Percentiles rank a stretch among this genome's conserved stretches.
Conservation (phyloP, 1,284 basidiomycete genomes). For the Cutaneotrichosporon cavernicola region DNA sequence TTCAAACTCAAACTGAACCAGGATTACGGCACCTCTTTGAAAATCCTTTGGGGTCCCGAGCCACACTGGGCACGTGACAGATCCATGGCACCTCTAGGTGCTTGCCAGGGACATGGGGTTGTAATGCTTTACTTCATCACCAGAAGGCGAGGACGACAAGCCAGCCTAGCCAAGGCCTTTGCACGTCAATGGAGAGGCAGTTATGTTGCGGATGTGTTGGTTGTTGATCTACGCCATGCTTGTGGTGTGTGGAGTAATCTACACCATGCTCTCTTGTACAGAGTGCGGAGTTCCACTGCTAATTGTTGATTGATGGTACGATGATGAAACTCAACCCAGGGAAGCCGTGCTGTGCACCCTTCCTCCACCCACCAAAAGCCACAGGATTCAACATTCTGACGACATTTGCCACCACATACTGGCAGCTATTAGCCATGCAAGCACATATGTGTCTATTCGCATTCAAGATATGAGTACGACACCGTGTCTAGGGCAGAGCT, state of each 20-base stretch:
- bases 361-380: too few relatives aligned
- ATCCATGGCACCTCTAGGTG: not conserved
- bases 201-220: not conserved
- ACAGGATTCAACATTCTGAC: too few relatives aligned
- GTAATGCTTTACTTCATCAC: too few relatives aligned
- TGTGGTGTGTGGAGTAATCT: not conserved
- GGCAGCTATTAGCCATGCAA: not conserved
- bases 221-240: not conserved
- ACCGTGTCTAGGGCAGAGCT: not conserved
- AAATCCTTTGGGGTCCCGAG: not conserved
- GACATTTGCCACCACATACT: too few relatives aligned
- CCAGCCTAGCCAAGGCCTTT: too few relatives aligned
- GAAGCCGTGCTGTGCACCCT: too few relatives aligned
- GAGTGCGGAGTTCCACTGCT: too few relatives aligned
- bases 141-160: not conserved
- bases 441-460: not conserved
- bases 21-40: not conserved
- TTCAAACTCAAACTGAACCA: constrained; percentile 1
- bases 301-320: too few relatives aligned
- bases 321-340: too few relatives aligned
- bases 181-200: not conserved
- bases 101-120: not conserved
- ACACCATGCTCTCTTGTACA: not conserved
- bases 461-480: not conserved
- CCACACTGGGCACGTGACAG: not conserved